phyloP scores from a whole-genome alignment of 2,329 filamentous ascomycete species.

The Colletotrichum abscissum region DNA sequence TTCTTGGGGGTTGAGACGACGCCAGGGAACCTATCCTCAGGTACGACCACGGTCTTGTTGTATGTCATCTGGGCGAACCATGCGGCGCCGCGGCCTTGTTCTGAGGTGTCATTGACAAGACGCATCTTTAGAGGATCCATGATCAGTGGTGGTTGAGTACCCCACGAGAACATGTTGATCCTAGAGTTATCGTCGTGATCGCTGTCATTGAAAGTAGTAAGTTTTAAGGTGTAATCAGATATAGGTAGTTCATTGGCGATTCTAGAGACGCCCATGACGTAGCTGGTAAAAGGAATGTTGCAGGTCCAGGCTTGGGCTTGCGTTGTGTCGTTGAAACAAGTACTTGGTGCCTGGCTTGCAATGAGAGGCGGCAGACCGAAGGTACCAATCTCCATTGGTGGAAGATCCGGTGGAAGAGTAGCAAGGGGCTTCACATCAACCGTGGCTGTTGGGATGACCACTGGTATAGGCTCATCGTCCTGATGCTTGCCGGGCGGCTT shows the following conservation, averaged over 20 bases:
- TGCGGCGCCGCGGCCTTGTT: conserved; percentile 61
- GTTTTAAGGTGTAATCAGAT: conserved; percentile 53
- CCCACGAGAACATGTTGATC: conserved; percentile 51
- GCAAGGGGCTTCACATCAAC: conserved; percentile 64
- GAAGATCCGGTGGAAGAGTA: conserved; percentile 61
- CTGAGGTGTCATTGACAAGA: conserved; percentile 64
- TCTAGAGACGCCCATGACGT: conserved; percentile 54
- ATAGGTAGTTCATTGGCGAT: conserved; percentile 41
- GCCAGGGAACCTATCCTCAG: conserved; percentile 51
- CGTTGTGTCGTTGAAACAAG: conserved; percentile 67
- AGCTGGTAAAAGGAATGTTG: conserved; percentile 59
- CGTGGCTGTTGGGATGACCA: conserved; percentile 50
- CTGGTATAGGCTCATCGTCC: conserved; percentile 43
- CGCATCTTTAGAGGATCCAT: conserved; percentile 50
- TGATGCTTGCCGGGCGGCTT: conserved; percentile 39
- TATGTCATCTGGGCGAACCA: conserved; percentile 65
- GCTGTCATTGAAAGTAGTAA: conserved; percentile 52
- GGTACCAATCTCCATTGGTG: conserved; percentile 64
- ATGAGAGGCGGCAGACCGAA: conserved; percentile 67
- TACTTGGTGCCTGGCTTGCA: conserved; percentile 59
- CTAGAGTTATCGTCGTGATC: conserved; percentile 43
- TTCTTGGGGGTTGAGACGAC: conserved; percentile 33
- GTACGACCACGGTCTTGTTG: conserved; percentile 67
- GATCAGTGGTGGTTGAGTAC: conserved; percentile 64
- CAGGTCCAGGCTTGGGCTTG: conserved; percentile 74